Percentiles rank a stretch among this genome's conserved stretches.
These are phyloP conservation scores for Cutaneotrichosporon sp. DNA, from an alignment of 1,284 basidiomycete species.

Conservation along the genomic window DNA sequence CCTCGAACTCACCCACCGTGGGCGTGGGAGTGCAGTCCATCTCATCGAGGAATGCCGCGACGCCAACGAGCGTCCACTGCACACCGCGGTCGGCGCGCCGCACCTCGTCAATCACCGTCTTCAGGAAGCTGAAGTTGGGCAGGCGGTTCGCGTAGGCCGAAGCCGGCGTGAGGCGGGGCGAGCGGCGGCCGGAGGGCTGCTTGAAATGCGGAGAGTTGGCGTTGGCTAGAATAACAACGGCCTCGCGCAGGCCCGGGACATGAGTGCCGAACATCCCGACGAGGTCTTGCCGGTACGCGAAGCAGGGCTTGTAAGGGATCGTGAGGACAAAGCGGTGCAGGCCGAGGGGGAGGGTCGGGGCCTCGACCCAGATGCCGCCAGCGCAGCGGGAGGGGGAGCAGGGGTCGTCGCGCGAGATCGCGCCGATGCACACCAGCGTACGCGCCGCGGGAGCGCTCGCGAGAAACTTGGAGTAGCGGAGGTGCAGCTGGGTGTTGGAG, in stretches of 20 bases:
- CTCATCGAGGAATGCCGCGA: conserved; percentile 2
- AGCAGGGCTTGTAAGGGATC: background rate
- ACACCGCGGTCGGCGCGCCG: background rate
- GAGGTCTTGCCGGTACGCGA: conserved; percentile 2
- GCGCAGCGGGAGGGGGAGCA: background rate
- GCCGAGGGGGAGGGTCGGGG: conserved; percentile 2
- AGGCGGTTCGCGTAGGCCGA: background rate
- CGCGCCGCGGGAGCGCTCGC: background rate
- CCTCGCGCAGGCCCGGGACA: conserved; percentile 4
- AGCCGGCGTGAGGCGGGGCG: background rate
- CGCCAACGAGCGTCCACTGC: conserved; percentile 8
- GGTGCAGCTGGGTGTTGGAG: conserved; percentile 5
- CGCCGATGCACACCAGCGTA: background rate
- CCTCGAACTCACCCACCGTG: background rate
- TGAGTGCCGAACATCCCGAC: conserved; percentile 1
- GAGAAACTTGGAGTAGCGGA: conserved; percentile 3
- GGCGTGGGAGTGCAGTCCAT: conserved; percentile 7
- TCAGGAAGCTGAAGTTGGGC: conserved; percentile 6
- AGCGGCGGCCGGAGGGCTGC: background rate
- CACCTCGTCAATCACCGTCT: background rate
- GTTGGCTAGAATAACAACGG: conserved; percentile 5
- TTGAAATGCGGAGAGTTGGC: background rate
- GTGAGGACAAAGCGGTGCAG: conserved; percentile 5
- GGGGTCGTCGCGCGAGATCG: background rate
- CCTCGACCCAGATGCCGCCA: conserved; percentile 1